A percentile compares a stretch with the other conserved stretches of the same genome.
These are phyloP conservation scores for Hypoxylon intermedium DNA, from an alignment of 495 filamentous ascomycete species.

Conservation along the genomic window DNA sequence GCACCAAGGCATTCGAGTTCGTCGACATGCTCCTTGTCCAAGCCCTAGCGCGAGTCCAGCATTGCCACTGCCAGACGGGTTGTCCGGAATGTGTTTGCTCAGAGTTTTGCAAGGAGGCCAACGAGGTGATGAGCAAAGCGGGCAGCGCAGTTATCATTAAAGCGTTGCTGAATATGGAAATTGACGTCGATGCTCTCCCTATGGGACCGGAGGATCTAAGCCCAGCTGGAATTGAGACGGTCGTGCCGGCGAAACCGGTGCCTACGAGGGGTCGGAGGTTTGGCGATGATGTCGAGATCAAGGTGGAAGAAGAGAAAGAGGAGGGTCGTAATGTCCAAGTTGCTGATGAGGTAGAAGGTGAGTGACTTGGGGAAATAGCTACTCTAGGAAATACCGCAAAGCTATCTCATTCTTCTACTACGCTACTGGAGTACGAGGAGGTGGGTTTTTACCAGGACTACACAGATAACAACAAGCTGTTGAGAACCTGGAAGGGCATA, in stretches of 20 bases:
- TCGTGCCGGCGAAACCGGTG: slow-evolving; percentile 74
- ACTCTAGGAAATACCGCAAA: too few relatives aligned
- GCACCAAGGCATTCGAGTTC: slow-evolving; percentile 91
- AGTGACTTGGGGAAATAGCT: not conserved
- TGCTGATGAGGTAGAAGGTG: not conserved
- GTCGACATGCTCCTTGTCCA: slow-evolving; percentile 77
- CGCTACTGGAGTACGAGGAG: too few relatives aligned
- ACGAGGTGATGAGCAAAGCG: slow-evolving; percentile 92
- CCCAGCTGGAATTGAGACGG: slow-evolving; percentile 81
- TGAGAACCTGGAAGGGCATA: too few relatives aligned
- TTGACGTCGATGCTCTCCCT: slow-evolving; percentile 78
- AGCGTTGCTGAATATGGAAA: slow-evolving; percentile 73
- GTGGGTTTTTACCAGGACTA: too few relatives aligned
- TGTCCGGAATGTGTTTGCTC: slow-evolving; percentile 88
- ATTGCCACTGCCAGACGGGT: slow-evolving; percentile 72
- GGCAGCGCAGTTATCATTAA: slow-evolving; percentile 82
- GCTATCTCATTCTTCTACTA: too few relatives aligned
- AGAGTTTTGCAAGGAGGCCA: slow-evolving; percentile 85
- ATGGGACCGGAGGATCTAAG: slow-evolving; percentile 77
- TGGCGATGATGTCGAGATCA: slow-evolving; percentile 28
- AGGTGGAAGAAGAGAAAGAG: slow-evolving; percentile 28
- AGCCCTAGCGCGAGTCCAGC: slow-evolving; percentile 78
- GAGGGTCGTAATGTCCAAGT: slow-evolving; percentile 10
- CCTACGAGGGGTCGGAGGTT: slow-evolving; percentile 36
- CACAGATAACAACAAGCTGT: too few relatives aligned